phyloP scores from a whole-genome alignment of 306 rosid species.

The Rosa persica region DNA sequence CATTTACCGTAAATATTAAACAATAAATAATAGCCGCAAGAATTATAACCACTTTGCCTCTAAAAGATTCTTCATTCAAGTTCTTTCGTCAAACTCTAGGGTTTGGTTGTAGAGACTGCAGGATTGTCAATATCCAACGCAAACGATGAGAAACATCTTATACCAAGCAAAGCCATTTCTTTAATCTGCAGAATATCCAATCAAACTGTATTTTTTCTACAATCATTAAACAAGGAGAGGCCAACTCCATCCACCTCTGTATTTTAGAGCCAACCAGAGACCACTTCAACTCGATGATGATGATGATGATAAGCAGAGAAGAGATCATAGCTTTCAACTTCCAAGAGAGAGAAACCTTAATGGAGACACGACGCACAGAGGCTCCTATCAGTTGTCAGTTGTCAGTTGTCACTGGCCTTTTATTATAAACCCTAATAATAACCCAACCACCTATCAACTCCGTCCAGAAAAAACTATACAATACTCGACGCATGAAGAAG shows the following conservation, averaged over 20 bases:
- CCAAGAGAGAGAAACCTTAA: conserved; percentile 34
- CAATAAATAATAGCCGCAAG: background rate
- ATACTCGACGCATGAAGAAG: background rate
- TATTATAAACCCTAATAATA: background rate
- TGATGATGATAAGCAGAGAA: background rate
- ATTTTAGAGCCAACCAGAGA: background rate
- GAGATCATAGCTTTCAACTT: background rate
- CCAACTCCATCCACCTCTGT: background rate
- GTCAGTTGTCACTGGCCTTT: conserved; percentile 3
- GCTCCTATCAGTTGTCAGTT: conserved; percentile 26
- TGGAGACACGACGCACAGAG: conserved; percentile 16
- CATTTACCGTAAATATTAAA: background rate
- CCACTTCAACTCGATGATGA: background rate
- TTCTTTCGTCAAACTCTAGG: background rate
- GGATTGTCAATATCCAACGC: background rate
- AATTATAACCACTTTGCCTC: background rate
- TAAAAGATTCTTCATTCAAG: background rate
- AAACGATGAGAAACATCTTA: background rate
- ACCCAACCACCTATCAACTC: background rate
- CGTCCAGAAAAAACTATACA: background rate
- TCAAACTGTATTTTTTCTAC: background rate
- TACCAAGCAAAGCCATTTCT: background rate
- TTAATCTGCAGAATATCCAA: background rate
- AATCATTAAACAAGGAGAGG: background rate
- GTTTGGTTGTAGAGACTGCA: background rate